A percentile compares a stretch with the other conserved stretches of the same genome.
Evolutionary conservation across 2,329 filamentous ascomycete species (phyloP).

Genomic region (Neofusicoccum sp.): DNA sequence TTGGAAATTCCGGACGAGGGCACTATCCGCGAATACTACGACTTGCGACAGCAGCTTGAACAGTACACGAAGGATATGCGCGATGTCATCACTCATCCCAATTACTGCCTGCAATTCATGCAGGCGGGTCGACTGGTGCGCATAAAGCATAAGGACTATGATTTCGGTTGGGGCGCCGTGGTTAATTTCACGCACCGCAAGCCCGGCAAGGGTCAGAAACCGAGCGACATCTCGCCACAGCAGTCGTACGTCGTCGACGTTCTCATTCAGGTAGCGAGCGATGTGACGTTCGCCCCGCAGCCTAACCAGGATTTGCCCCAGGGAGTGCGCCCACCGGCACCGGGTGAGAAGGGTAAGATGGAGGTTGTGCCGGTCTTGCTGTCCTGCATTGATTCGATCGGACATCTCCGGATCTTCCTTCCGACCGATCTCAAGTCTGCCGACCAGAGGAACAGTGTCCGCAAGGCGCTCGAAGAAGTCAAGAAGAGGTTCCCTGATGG

Average conservation of each 20-base stretch:
- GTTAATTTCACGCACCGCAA: constrained; percentile 71
- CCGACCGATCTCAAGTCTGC: constrained; percentile 72
- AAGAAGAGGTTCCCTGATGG: constrained; percentile 90
- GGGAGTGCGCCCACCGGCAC: constrained; percentile 61
- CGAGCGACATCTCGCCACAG: constrained; percentile 71
- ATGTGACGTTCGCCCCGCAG: constrained; percentile 56
- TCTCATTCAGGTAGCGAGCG: constrained; percentile 65
- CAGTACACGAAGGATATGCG: constrained; percentile 87
- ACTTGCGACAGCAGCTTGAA: constrained; percentile 80
- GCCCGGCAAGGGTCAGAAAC: constrained; percentile 64
- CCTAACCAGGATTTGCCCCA: constrained; percentile 68
- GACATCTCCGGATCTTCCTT: constrained; percentile 80
- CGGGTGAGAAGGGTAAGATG: constrained; percentile 69
- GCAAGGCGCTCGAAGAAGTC: constrained; percentile 74
- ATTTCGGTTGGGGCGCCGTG: constrained; percentile 95
- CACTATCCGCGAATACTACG: constrained; percentile 92
- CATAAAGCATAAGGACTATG: constrained; percentile 75
- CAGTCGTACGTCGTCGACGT: constrained; percentile 84
- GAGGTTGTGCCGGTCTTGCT: constrained; percentile 86
- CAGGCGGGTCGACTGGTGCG: constrained; percentile 85
- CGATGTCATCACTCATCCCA: constrained; percentile 87
- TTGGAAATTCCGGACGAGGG: constrained; percentile 83
- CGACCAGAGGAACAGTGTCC: constrained; percentile 69
- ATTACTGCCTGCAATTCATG: constrained; percentile 81
- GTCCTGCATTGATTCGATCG: constrained; percentile 81